A percentile compares a stretch with the other conserved stretches of the same genome.
Evolutionary conservation across 345 rosid species (phyloP).

Genomic region (Carallia pectinifolia): DNA sequence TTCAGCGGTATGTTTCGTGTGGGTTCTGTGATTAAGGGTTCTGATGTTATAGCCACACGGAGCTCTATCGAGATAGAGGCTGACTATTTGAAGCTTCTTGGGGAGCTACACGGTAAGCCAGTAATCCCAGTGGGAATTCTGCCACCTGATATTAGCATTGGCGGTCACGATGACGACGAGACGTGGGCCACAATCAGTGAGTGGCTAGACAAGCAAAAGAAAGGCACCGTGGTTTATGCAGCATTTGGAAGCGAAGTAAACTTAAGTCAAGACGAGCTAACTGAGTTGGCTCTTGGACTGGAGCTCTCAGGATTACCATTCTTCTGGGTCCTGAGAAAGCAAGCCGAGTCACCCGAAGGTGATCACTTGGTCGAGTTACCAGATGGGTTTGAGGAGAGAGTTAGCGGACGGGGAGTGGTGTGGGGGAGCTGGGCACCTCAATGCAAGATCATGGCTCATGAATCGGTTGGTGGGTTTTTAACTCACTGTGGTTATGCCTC

Average conservation of each 20-base stretch:
- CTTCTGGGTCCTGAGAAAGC: constrained; percentile 8
- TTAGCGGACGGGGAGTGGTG: constrained; percentile 24
- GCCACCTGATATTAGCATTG: not conserved
- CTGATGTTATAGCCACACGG: constrained; percentile 12
- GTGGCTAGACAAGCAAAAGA: constrained; percentile 6
- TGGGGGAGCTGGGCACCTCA: constrained; percentile 39
- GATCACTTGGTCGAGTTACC: constrained; percentile 17
- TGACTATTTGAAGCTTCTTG: constrained; percentile 11
- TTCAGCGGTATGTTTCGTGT: not conserved
- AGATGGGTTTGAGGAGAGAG: constrained; percentile 28
- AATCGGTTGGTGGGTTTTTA: constrained; percentile 40
- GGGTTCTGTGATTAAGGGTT: constrained; percentile 2
- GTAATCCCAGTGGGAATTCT: constrained; percentile 16
- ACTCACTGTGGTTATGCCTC: constrained; percentile 50
- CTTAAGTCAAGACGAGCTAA: not conserved
- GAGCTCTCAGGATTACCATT: constrained; percentile 12
- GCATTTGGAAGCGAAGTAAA: constrained; percentile 10
- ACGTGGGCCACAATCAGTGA: not conserved
- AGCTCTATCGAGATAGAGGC: constrained; percentile 23
- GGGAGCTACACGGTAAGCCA: constrained; percentile 20
- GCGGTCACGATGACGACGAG: not conserved
- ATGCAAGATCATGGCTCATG: constrained; percentile 36
- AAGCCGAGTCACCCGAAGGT: not conserved
- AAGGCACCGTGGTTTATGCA: constrained; percentile 6
- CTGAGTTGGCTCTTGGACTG: constrained; percentile 5